Evolutionary conservation across 1,284 basidiomycete species (phyloP).

Genomic region (Afroboletus lepidellus): DNA sequence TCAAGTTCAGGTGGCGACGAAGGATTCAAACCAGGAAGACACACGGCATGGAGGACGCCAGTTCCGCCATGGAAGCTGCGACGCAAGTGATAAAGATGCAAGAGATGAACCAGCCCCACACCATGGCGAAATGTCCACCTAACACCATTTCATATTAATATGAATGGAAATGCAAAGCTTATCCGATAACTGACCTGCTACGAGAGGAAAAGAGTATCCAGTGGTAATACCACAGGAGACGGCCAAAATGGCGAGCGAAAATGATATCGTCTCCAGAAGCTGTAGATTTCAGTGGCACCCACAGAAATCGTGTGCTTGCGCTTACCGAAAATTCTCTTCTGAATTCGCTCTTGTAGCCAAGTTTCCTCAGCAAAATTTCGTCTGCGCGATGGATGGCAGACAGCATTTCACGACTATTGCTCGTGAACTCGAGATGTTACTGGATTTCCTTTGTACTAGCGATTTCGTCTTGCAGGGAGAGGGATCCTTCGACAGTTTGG

Average conservation of each 20-base stretch:
- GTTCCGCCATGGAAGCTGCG: background rate
- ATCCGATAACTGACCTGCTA: background rate
- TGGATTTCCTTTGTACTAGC: background rate
- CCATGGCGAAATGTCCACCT: background rate
- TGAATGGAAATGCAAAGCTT: background rate
- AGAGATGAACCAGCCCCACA: conserved; percentile 68
- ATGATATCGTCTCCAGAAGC: background rate
- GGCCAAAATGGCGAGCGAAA: background rate
- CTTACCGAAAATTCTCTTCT: background rate
- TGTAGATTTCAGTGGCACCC: background rate
- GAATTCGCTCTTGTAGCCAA: background rate
- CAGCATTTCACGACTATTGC: conserved; percentile 1
- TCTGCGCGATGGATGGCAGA: conserved; percentile 36
- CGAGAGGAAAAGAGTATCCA: conserved; percentile 47
- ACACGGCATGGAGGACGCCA: background rate
- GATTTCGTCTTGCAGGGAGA: background rate
- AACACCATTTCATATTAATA: background rate
- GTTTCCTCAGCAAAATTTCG: conserved; percentile 10
- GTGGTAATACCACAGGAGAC: background rate
- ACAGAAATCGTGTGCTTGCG: background rate
- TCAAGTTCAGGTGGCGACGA: background rate
- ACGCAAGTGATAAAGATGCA: conserved; percentile 48
- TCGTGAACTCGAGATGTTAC: background rate
- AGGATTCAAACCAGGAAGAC: background rate
- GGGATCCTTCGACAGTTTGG: background rate